Percentiles rank a stretch among this genome's conserved stretches.
These are phyloP conservation scores for Acmispon strigosus DNA, from an alignment of 306 rosid genomes.

Conservation along the genomic window DNA sequence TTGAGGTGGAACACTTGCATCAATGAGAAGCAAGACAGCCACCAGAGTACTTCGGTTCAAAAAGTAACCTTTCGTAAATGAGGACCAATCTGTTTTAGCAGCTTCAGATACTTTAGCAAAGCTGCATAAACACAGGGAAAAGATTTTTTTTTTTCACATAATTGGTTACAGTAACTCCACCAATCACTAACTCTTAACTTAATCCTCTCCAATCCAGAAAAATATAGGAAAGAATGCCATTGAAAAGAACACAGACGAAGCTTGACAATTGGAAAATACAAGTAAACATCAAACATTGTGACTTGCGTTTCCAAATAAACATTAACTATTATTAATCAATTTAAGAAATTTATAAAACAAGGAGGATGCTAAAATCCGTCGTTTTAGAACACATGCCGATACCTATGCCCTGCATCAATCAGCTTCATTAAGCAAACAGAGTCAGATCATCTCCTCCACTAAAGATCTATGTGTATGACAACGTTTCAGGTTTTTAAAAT, in stretches of 20 bases:
- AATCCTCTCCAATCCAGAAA: not conserved
- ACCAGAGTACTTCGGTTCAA: constrained; percentile 66
- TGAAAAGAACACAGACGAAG: not conserved
- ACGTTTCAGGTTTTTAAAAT: too few relatives aligned
- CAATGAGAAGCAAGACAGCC: constrained; percentile 73
- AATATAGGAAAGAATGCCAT: not conserved
- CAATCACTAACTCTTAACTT: not conserved
- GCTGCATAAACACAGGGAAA: constrained; percentile 34
- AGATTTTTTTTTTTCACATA: not conserved
- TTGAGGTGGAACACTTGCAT: constrained; percentile 94
- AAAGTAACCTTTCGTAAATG: constrained; percentile 92
- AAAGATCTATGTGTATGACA: not conserved
- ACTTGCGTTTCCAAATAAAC: not conserved
- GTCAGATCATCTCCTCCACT: not conserved
- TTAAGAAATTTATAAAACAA: not conserved
- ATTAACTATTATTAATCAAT: not conserved
- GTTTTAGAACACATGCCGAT: not conserved
- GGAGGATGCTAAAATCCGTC: not conserved
- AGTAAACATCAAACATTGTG: not conserved
- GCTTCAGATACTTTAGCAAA: constrained; percentile 82
- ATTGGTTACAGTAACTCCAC: not conserved
- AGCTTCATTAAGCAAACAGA: not conserved
- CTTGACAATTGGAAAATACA: not conserved
- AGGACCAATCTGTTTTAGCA: constrained; percentile 80
- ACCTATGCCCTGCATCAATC: not conserved